A percentile compares a stretch with the other conserved stretches of the same genome.
Conservation (phyloP, 495 filamentous ascomycete genomes). For the Penicillium lividum region DNA sequence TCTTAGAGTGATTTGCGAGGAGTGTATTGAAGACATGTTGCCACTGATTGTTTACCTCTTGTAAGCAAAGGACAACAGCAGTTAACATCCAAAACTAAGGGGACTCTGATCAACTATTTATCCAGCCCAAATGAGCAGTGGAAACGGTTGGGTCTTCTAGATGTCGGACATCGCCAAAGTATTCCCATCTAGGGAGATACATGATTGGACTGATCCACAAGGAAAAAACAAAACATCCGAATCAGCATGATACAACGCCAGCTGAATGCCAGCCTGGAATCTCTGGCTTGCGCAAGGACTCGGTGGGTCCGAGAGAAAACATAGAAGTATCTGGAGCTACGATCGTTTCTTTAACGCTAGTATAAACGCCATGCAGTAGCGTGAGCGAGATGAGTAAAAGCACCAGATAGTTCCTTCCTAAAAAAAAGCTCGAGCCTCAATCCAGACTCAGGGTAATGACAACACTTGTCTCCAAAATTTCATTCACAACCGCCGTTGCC, state of each 20-base stretch:
- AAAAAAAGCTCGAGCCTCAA: too few species aligned
- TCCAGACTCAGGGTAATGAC: too few species aligned
- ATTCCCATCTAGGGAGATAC: neutral
- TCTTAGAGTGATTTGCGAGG: neutral
- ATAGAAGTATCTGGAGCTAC: too few species aligned
- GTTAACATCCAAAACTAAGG: neutral
- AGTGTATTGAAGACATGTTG: neutral
- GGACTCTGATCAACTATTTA: neutral
- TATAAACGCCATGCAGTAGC: neutral
- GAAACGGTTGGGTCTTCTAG: neutral
- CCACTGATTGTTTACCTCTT: too few species aligned
- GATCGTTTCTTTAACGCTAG: too few species aligned
- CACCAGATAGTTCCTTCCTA: too few species aligned
- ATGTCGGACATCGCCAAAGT: neutral
- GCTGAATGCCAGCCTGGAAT: neutral
- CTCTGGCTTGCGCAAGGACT: neutral
- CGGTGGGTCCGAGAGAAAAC: neutral
- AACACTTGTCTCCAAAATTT: too few species aligned
- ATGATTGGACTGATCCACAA: neutral
- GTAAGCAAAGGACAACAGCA: neutral
- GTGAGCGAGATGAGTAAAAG: neutral
- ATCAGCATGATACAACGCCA: neutral
- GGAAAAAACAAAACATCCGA: neutral
- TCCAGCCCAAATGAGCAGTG: neutral
- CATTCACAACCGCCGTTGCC: too few species aligned